These are phyloP conservation scores for Kluyveromyces aestuarii DNA, from an alignment of 805 yeast species.

Conservation along the genomic window DNA sequence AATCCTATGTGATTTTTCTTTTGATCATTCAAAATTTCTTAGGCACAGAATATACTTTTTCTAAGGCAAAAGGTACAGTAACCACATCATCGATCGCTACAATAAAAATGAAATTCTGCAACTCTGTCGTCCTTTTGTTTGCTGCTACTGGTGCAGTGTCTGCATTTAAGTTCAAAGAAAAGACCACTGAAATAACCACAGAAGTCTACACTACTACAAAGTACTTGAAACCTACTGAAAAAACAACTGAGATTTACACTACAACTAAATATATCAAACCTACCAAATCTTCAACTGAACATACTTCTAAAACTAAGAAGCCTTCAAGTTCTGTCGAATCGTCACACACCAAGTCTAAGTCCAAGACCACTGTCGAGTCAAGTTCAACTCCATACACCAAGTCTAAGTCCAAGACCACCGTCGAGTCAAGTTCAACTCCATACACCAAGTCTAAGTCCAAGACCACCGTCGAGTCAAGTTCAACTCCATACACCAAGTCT, in stretches of 20 bases:
- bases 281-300: neutral
- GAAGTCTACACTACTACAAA: neutral
- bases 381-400: no score
- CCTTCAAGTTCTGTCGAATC: no score
- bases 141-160: neutral
- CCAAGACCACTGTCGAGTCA: no score
- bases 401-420: no score
- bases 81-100: neutral
- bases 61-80: neutral
- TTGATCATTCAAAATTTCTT: no score
- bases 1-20: neutral
- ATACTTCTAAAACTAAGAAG: no score
- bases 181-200: neutral
- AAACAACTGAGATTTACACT: neutral
- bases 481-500: neutral
- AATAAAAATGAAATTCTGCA: neutral
- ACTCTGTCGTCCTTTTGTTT: neutral
- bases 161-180: neutral
- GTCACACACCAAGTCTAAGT: no score
- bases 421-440: neutral
- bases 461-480: neutral
- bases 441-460: neutral
- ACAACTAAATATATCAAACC: neutral
- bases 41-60: no score
- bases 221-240: neutral